Evolutionary conservation across 2,329 filamentous ascomycete species (phyloP), one percentile per base, ranked within the genome.

Genomic region (Pseudonectria buxi): DNA sequence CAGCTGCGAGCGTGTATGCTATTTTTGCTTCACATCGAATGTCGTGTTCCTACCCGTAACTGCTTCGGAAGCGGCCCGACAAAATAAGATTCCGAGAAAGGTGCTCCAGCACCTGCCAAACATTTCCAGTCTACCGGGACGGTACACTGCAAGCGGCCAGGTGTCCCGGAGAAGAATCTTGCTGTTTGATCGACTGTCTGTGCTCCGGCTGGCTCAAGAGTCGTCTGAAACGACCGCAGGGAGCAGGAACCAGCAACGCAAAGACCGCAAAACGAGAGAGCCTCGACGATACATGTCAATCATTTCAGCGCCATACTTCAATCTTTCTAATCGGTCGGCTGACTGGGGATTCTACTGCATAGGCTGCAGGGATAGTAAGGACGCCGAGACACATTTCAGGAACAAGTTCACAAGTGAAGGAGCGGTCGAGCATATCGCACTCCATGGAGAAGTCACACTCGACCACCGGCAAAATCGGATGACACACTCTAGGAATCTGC

Each of bases 1-100:
- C 32, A 58, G 50, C 24, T 62, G 58, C 43, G 44, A 47, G 25
- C 58, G 63, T 2, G 59, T 66, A 32, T 68, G 64, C 47, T 63
- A 54, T 38, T 41, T 55, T 12, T 65, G 62, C 48, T 58, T 63
- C 39, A 50, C 53, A 24, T 32, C 36, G n/a, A 32, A 53, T 4
- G 14, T 24, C 2, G 36, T 40, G 26, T 65, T 58, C 37, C 46
- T 56, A 28, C 58, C 61, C 13, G 16, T 56, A 10, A 28, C 39
- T 2, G 24, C 18, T 22, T 10, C 11, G 6, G 12, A 13, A 6
- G 26, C 35, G 11, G 10, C 32, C 2, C 26, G n/a, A 10, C 6
- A 6, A 7, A 26, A 14, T 15, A n/a, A 24, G 7, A 9, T 37
- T 4, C 12, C 14, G 7, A 34, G 22, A 12, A 28, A 22, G 13